These are phyloP conservation scores for Myrica gale DNA, from an alignment of 306 rosid species.

Conservation along the genomic window DNA sequence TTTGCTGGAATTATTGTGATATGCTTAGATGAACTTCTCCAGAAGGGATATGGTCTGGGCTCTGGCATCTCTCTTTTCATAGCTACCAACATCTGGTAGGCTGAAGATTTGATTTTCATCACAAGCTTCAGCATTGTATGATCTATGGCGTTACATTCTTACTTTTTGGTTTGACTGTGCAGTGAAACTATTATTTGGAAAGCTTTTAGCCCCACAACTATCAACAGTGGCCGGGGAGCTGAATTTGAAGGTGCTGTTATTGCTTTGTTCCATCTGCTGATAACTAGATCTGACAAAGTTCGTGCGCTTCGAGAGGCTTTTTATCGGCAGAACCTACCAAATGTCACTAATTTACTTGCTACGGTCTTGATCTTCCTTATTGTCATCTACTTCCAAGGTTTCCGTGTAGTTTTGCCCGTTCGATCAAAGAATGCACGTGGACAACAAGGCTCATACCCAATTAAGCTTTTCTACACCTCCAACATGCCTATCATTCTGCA, in stretches of 20 bases:
- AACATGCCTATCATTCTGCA: conserved; percentile 66
- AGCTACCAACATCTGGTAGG: conserved; percentile 73
- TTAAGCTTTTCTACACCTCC: conserved; percentile 59
- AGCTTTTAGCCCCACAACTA: conserved; percentile 61
- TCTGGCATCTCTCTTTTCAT: conserved; percentile 81
- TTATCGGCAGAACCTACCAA: conserved; percentile 59
- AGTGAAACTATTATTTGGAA: conserved; percentile 61
- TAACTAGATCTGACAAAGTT: conserved; percentile 50
- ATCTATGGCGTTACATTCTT: neutral
- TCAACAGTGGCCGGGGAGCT: conserved; percentile 56
- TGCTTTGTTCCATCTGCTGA: conserved; percentile 50
- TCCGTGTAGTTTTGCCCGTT: conserved; percentile 54
- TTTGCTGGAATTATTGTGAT: conserved; percentile 79
- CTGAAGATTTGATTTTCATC: conserved; percentile 6
- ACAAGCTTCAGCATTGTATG: neutral
- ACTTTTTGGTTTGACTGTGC: conserved; percentile 10
- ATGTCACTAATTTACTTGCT: conserved; percentile 55
- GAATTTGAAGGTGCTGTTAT: conserved; percentile 64
- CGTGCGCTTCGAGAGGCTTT: conserved; percentile 60
- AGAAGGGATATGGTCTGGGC: conserved; percentile 78
- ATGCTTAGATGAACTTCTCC: conserved; percentile 76
- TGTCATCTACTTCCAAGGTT: conserved; percentile 59
- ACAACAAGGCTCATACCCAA: conserved; percentile 55
- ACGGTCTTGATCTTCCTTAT: conserved; percentile 53
- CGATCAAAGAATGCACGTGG: conserved; percentile 61